Evolutionary conservation across 176 grass and related monocot species (phyloP).

Genomic region (Zea luxurians): DNA sequence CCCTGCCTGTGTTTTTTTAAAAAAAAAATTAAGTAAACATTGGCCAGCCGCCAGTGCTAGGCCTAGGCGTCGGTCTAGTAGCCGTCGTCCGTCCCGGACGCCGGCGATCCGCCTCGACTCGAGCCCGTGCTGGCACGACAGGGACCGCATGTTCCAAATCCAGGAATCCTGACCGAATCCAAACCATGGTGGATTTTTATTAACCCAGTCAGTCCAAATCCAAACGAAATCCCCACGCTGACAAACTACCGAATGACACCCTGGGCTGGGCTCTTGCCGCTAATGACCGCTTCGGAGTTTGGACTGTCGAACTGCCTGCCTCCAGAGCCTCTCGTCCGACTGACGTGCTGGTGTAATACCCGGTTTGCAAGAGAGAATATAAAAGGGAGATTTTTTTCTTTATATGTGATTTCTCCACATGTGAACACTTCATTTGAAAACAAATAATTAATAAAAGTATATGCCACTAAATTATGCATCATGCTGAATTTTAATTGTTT

Average conservation of each 20-base stretch:
- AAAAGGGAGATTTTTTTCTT: too few species aligned
- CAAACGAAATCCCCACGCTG: background rate
- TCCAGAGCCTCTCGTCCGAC: background rate
- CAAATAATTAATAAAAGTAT: too few species aligned
- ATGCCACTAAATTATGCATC: too few species aligned
- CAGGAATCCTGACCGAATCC: background rate
- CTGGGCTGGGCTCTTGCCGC: background rate
- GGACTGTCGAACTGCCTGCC: background rate
- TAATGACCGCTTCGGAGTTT: background rate
- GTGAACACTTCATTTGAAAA: too few species aligned
- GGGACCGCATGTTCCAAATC: background rate
- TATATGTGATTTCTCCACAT: too few species aligned
- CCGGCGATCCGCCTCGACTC: conserved; percentile 1
- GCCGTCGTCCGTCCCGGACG: conserved; percentile 17
- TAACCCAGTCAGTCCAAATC: background rate
- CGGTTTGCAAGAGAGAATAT: too few species aligned
- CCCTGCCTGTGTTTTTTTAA: background rate
- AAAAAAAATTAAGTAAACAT: conserved; percentile 24
- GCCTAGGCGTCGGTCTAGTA: conserved; percentile 20
- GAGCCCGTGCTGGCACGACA: background rate
- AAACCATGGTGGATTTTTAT: background rate
- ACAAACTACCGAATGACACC: background rate
- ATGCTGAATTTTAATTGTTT: too few species aligned
- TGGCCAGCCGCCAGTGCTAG: background rate
- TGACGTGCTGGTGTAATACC: background rate